These are phyloP conservation scores for Cercospora sp. DNA, from an alignment of 2,329 filamentous ascomycete species.

Conservation along the genomic window DNA sequence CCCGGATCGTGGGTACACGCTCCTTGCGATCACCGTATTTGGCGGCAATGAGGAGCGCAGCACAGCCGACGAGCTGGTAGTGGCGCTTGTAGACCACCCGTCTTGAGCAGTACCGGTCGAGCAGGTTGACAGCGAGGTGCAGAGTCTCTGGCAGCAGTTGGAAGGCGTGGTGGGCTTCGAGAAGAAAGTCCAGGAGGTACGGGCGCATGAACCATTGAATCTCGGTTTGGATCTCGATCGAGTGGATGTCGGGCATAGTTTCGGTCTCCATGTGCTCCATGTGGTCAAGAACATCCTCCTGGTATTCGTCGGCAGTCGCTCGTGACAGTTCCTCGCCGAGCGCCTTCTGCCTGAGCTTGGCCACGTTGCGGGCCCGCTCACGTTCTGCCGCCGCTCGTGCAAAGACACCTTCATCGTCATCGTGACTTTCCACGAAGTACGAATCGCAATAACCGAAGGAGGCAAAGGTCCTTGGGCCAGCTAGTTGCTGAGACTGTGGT, in stretches of 20 bases:
- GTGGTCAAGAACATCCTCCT: slow-evolving; percentile 90
- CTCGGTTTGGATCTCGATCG: slow-evolving; percentile 98
- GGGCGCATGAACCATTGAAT: slow-evolving; percentile 99
- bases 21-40: slow-evolving; percentile 99
- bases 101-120: slow-evolving; percentile 97
- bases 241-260: slow-evolving; percentile 91
- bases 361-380: slow-evolving; percentile 75
- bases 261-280: slow-evolving; percentile 96
- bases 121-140: slow-evolving; percentile 92
- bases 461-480: slow-evolving; percentile 46
- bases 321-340: slow-evolving; percentile 87
- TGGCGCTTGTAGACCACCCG: slow-evolving; percentile 98
- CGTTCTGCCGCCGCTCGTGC: slow-evolving; percentile 64
- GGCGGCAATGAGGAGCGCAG: slow-evolving; percentile 90
- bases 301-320: slow-evolving; percentile 82
- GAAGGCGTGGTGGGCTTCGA: slow-evolving; percentile 95
- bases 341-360: slow-evolving; percentile 80
- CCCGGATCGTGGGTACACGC: slow-evolving; percentile 92
- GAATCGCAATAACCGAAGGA: slow-evolving; percentile 66
- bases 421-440: slow-evolving; percentile 65
- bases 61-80: slow-evolving; percentile 96
- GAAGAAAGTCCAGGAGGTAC: slow-evolving; percentile 95
- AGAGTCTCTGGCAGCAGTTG: slow-evolving; percentile 90
- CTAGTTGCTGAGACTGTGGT: slow-evolving; percentile 27
- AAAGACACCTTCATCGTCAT: slow-evolving; percentile 56